A percentile compares a stretch with the other conserved stretches of the same genome.
Conservation (phyloP, 306 rosid genomes). For the Astragalus membranaceus region DNA sequence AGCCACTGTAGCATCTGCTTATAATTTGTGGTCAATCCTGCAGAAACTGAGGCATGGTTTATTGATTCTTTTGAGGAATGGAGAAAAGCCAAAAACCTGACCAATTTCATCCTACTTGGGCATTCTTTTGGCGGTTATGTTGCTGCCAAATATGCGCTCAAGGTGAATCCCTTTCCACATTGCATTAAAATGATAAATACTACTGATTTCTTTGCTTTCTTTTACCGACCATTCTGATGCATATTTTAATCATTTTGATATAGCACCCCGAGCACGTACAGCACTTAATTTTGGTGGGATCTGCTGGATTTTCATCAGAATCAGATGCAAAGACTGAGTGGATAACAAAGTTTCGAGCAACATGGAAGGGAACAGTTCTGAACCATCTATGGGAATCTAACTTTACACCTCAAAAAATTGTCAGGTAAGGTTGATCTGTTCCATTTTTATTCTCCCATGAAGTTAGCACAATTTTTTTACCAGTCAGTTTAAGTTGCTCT, state of each 20-base stretch:
- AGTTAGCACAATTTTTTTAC: not conserved
- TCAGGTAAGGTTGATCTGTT: slow-evolving; percentile 43
- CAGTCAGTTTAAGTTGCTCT: not conserved
- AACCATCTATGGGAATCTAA: slow-evolving; percentile 97
- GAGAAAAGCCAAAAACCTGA: slow-evolving; percentile 88
- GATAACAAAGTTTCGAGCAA: slow-evolving; percentile 52
- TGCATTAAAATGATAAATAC: slow-evolving; percentile 8
- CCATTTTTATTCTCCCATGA: not conserved
- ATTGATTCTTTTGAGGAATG: slow-evolving; percentile 96
- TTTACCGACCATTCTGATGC: slow-evolving; percentile 23
- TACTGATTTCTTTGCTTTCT: not conserved
- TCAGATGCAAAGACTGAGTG: slow-evolving; percentile 47
- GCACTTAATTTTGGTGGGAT: slow-evolving; percentile 85
- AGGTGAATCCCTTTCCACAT: slow-evolving; percentile 46
- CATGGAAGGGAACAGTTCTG: slow-evolving; percentile 89
- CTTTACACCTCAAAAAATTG: slow-evolving; percentile 79
- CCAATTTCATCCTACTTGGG: slow-evolving; percentile 80
- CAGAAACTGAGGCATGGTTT: slow-evolving; percentile 99
- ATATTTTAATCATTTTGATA: slow-evolving; percentile 5
- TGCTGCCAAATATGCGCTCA: slow-evolving; percentile 86
- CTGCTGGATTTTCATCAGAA: slow-evolving; percentile 77
- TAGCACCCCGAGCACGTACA: slow-evolving; percentile 88
- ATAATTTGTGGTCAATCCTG: slow-evolving; percentile 23
- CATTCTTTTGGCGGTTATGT: slow-evolving; percentile 99
- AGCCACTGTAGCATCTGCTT: not conserved